phyloP scores from a whole-genome alignment of 176 grass and related monocot genomes.

The Aegilops umbellulata region DNA sequence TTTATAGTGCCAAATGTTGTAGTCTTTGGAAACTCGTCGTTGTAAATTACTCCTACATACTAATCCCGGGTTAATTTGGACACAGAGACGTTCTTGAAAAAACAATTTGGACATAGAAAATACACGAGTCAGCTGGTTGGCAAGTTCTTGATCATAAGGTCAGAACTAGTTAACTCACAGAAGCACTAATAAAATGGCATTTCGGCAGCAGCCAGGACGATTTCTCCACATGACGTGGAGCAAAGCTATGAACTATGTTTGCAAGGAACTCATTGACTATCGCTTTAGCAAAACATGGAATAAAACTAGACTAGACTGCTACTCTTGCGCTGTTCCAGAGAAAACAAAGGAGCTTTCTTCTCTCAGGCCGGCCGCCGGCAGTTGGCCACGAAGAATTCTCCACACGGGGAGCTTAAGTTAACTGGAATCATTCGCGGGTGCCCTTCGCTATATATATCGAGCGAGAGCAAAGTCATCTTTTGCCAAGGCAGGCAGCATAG shows the following conservation, averaged over 20 bases:
- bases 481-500: too few species aligned
- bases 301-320: neutral
- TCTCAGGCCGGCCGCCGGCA: slow-evolving; percentile 22
- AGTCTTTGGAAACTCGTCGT: too few species aligned
- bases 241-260: neutral
- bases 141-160: neutral
- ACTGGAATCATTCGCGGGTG: slow-evolving; percentile 5
- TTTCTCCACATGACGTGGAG: neutral
- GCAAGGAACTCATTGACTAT: neutral
- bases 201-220: neutral
- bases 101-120: too few species aligned
- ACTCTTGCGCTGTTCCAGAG: neutral
- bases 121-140: too few species aligned
- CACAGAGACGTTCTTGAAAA: too few species aligned
- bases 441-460: slow-evolving; percentile 26
- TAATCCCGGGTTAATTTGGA: too few species aligned
- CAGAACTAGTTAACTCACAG: neutral
- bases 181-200: too few species aligned
- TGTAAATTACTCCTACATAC: too few species aligned
- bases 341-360: neutral
- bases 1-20: too few species aligned
- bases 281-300: neutral
- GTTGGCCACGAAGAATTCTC: neutral
- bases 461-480: neutral
- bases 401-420: neutral